Base-by-base conservation (phyloP, 805 yeast genomes). In the Nakazawaea ambrosiae region DNA sequence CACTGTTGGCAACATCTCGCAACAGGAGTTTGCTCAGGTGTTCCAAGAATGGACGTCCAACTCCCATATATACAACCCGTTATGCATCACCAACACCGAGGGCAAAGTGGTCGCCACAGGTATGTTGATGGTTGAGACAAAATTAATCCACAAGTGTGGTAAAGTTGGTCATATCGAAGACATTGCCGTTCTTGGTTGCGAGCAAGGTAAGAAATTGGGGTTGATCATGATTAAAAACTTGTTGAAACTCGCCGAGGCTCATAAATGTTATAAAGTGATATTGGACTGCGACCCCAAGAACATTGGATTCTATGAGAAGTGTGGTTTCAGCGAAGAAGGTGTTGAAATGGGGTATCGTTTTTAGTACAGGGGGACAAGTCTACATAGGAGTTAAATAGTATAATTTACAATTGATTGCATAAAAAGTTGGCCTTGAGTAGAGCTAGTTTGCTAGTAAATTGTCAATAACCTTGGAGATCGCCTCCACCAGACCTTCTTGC, bases 141-240 rank as follows among this genome's bases (percentile, higher is more conserved):
- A 90, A 57, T 61, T 81, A 45, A 87, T 92, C 45, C 98, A 90
- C 59, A 74, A 65, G 27, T 78, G 92, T 55, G 94, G 95, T 0
- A 58, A 70, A 36, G 94, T 86, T 4, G 97, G 97, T 2, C 97
- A 90, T 61, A 82, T 90, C 45, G 98, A 90, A 53, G 98, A 90
- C 55, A 90, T 90, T 43, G 81, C 97, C 1, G 95, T 90, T 4
- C 68, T 77, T 15, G 54, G 57, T 22, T 61, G 68, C 15, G 84
- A 84, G 54, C 97, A 89, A 53, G 98, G 98, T 5, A 78, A 81
- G 53, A 75, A 75, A 48, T 63, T 90, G 33, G 98, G 98, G 0
- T 64, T 68, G 47, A 60, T 68, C 14, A 55, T 90, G 58, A 84
- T 90, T 46, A 62, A 67, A 14, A 63, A 72, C 7, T 65, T 90